phyloP scores from a whole-genome alignment of 208 protist species.

The Angomonas ambiguus region DNA sequence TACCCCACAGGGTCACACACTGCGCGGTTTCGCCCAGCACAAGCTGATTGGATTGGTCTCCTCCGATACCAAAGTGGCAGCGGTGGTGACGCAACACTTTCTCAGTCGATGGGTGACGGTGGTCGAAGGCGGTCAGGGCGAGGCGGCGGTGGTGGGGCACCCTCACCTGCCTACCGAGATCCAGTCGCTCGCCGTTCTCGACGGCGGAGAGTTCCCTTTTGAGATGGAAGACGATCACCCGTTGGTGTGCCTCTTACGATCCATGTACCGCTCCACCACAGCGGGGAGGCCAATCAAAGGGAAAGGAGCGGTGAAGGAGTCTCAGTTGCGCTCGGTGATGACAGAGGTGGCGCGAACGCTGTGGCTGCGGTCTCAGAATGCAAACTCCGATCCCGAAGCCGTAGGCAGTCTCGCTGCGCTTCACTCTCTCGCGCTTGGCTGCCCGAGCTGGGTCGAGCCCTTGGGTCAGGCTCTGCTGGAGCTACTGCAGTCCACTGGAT shows the following conservation, averaged over 20 bases:
- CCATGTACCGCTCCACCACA: constrained; percentile 30
- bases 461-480: constrained; percentile 51
- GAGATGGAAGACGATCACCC: constrained; percentile 46
- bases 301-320: constrained; percentile 18
- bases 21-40: constrained; percentile 56
- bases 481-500: constrained; percentile 25
- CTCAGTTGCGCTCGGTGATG: constrained; percentile 54
- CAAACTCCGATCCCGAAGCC: constrained; percentile 34
- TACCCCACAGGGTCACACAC: constrained; percentile 26
- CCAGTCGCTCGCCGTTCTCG: constrained; percentile 30
- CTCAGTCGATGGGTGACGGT: constrained; percentile 58
- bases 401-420: constrained; percentile 49
- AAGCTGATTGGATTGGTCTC: constrained; percentile 51
- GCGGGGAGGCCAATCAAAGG: neutral
- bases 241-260: constrained; percentile 51
- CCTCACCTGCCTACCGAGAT: constrained; percentile 53
- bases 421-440: constrained; percentile 41
- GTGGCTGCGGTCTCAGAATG: constrained; percentile 52
- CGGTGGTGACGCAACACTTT: constrained; percentile 57
- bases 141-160: constrained; percentile 12
- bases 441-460: constrained; percentile 52
- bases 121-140: constrained; percentile 1
- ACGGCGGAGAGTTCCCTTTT: constrained; percentile 46
- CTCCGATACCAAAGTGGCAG: constrained; percentile 25
- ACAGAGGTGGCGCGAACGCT: constrained; percentile 40